phyloP scores from a whole-genome alignment of 352 stramenopile genomes.

The Globisporangium mamillatum region DNA sequence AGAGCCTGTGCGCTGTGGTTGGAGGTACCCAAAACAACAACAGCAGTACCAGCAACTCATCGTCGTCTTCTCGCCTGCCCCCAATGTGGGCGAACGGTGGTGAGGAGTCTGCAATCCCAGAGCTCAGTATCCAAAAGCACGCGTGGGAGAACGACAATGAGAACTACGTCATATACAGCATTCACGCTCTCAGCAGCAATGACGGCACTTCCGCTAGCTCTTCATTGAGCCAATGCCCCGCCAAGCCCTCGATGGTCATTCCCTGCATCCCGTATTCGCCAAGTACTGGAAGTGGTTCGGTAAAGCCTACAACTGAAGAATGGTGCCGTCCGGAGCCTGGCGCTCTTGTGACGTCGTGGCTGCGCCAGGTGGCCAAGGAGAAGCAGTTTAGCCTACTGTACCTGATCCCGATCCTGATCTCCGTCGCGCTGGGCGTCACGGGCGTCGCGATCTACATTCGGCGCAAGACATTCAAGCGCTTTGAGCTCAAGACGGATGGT shows the following conservation, averaged over 20 bases:
- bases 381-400: conserved; percentile 23
- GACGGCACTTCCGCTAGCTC: background rate
- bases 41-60: background rate
- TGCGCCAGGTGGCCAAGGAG: conserved; percentile 22
- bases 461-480: conserved; percentile 22
- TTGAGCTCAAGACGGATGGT: conserved; percentile 7
- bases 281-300: background rate
- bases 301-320: background rate
- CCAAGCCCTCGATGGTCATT: conserved; percentile 25
- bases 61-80: background rate
- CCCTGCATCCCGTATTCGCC: conserved; percentile 25
- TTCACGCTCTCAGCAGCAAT: conserved; percentile 12
- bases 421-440: conserved; percentile 19
- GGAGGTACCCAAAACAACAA: background rate
- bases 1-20: conserved; percentile 11
- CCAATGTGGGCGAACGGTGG: conserved; percentile 25
- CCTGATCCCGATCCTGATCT: conserved; percentile 31
- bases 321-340: conserved; percentile 31
- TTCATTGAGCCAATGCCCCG: background rate
- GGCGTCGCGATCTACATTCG: conserved; percentile 21
- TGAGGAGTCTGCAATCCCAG: conserved; percentile 13
- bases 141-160: conserved; percentile 17
- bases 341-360: conserved; percentile 33
- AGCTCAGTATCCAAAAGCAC: conserved; percentile 22
- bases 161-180: conserved; percentile 22